Percentiles rank a stretch among this genome's conserved stretches.
These are phyloP conservation scores for Colletotrichum sp. DNA, from an alignment of 2,329 filamentous ascomycete genomes.

Conservation along the genomic window DNA sequence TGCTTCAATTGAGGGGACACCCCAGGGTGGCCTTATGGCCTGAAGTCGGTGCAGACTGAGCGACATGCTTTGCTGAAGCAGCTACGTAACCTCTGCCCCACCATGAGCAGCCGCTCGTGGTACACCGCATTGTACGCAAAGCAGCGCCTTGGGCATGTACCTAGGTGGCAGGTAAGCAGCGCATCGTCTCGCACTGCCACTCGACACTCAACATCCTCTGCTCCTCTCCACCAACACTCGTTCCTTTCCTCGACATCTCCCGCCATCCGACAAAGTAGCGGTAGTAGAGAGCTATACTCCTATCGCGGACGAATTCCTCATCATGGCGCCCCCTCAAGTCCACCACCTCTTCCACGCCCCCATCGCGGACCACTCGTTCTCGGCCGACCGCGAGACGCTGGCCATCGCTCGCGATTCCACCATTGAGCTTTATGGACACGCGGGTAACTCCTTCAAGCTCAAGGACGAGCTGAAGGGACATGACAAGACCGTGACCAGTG, in stretches of 20 bases:
- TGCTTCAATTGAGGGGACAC: not conserved
- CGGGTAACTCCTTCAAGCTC: conserved; percentile 78
- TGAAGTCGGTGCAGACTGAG: not conserved
- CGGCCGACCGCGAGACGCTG: conserved; percentile 84
- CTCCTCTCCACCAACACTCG: not conserved
- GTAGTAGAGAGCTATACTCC: conserved; percentile 98
- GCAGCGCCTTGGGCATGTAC: conserved; percentile 4
- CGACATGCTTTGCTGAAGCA: not conserved
- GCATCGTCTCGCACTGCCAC: conserved; percentile 8
- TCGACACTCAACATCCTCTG: not conserved
- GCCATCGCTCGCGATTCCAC: conserved; percentile 90
- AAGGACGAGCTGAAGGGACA: conserved; percentile 95
- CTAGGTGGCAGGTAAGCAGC: not conserved
- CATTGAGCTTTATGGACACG: conserved; percentile 84
- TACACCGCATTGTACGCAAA: not conserved
- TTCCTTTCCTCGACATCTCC: not conserved
- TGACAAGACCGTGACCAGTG: conserved; percentile 95
- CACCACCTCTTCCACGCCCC: conserved; percentile 97
- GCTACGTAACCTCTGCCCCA: conserved; percentile 14
- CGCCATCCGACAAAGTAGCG: conserved; percentile 41
- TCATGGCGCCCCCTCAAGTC: conserved; percentile 86
- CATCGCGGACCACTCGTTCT: conserved; percentile 98
- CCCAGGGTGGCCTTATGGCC: conserved; percentile 17
- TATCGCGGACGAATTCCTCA: conserved; percentile 61
- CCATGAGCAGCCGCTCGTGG: not conserved